These are phyloP conservation scores for Agaricus blazei DNA, from an alignment of 768 basidiomycete genomes.

Conservation along the genomic window DNA sequence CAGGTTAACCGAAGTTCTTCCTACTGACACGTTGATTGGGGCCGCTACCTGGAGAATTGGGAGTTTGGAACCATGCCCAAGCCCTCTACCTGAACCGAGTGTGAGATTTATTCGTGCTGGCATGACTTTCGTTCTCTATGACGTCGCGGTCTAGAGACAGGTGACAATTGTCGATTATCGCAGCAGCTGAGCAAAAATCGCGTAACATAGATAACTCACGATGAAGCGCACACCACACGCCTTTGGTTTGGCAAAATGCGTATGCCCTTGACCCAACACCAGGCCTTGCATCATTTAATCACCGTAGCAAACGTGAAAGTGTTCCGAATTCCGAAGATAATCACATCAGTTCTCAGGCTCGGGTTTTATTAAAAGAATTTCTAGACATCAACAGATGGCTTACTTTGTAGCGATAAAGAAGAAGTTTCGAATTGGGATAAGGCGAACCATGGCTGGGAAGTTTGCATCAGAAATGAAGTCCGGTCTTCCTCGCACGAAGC, in stretches of 20 bases:
- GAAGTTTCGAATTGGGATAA: no score
- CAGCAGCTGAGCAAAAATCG: no score
- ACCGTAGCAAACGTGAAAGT: no score
- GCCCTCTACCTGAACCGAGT: neutral
- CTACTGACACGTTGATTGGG: neutral
- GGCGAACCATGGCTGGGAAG: no score
- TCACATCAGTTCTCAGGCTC: no score
- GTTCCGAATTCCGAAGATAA: no score
- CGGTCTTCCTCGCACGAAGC: neutral
- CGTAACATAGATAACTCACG: no score
- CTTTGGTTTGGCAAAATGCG: neutral
- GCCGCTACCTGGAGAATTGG: no score
- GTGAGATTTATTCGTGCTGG: neutral
- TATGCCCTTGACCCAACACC: neutral
- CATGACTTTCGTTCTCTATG: neutral
- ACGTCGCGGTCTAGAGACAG: no score
- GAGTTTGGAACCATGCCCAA: neutral
- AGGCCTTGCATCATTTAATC: neutral
- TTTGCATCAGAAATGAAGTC: neutral
- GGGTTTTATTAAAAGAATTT: neutral
- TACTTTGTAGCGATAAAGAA: no score
- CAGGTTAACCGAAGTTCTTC: neutral
- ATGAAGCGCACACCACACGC: no score
- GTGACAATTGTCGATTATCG: no score
- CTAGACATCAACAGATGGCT: neutral